Evolutionary conservation across 2,329 filamentous ascomycete species (phyloP), one percentile per base, ranked within the genome.

Genomic region (Neurospora crassa): DNA sequence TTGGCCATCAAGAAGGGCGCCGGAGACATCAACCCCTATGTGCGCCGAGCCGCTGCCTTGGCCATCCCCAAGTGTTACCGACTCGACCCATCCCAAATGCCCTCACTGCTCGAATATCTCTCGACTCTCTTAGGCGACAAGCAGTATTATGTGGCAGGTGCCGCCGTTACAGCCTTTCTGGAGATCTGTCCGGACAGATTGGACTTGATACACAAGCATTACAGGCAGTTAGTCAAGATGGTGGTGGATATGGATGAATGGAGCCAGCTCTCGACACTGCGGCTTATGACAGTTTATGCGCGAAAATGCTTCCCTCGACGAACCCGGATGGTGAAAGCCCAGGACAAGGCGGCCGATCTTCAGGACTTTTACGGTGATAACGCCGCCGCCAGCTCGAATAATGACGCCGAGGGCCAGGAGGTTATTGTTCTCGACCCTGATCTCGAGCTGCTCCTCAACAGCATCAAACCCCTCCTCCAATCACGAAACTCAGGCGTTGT

Each of bases 161-260:
- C 96, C 2, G 96, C 96, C 0, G 93, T 98, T 3, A 89, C 91
- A 45, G 92, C 96, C 0, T 97, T 96, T 77, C 81, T 96, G 80
- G 93, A 97, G 74, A 85, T 98, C 40, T 98, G 95, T 75, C 94
- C 96, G 0, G 91, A 96, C 18, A 86, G 92, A 70, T 86, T 97
- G 74, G 94, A 97, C 79, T 83, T 99, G 72, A 90, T 99, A 75
- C 96, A 99, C 81, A 90, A 91, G 75, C 92, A 97, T 79, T 99
- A 98, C 81, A 89, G 93, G 69, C 86, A 88, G 43, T 83, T 99
- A 74, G 90, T 97, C 74, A 92, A 90, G 80, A 97, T 97, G 83
- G 83, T 98, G 69, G 93, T 97, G 34, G 96, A 99, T 79, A 99
- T 99, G 96, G 96, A 99, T 78, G 96, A 99, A 82, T 99, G 96